phyloP scores from a whole-genome alignment of 1,139 yeast genomes.

The Pneumocystis wakefieldiae region DNA sequence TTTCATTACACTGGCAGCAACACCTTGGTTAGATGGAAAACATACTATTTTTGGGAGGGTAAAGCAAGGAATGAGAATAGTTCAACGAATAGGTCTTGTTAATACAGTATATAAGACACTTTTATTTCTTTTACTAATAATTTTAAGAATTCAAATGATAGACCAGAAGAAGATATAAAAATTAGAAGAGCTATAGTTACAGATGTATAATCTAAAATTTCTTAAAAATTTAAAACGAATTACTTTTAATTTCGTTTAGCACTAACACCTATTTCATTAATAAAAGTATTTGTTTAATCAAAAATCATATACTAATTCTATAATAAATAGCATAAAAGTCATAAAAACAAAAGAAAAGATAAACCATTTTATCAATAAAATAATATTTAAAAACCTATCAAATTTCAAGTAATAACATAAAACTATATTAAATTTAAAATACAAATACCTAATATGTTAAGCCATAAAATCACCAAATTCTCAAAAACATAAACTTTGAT shows the following conservation, averaged over 20 bases:
- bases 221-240: neutral
- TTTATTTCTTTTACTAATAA: neutral
- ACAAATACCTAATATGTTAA: neutral
- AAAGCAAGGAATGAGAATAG: constrained; percentile 37
- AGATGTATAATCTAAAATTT: neutral
- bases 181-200: constrained; percentile 8
- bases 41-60: constrained; percentile 50
- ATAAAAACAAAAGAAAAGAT: too few species aligned
- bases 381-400: neutral
- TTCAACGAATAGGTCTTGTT: constrained; percentile 37
- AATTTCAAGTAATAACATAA: neutral
- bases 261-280: neutral
- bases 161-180: constrained; percentile 25
- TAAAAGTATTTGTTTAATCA: neutral
- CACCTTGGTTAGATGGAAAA: constrained; percentile 35
- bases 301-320: too few species aligned
- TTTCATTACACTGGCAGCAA: constrained; percentile 36
- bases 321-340: too few species aligned
- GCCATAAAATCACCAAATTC: neutral
- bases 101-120: constrained; percentile 22
- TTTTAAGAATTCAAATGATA: constrained; percentile 23
- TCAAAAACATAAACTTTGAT: neutral
- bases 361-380: too few species aligned
- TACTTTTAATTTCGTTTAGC: neutral
- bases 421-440: neutral